phyloP scores from a whole-genome alignment of 2,329 filamentous ascomycete species.

The Neocatenulostroma microsporum region DNA sequence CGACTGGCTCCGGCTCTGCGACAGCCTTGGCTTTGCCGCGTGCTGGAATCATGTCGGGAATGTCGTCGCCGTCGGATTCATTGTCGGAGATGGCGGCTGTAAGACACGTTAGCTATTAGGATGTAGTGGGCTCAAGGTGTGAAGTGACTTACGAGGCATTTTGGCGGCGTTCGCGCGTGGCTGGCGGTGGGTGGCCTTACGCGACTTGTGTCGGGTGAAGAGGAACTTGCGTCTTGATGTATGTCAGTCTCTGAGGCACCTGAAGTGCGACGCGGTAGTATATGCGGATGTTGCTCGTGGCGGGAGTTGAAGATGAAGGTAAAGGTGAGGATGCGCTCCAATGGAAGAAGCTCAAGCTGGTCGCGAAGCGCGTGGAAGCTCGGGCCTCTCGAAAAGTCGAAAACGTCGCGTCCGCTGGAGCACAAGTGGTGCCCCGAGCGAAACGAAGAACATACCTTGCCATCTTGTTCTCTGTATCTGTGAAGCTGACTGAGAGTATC shows the following conservation, averaged over 20 bases:
- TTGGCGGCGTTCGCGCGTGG: slow-evolving; percentile 6
- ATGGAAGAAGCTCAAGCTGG: too few relatives aligned
- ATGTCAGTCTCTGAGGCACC: too few relatives aligned
- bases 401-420: too few relatives aligned
- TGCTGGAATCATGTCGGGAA: slow-evolving; percentile 16
- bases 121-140: background rate
- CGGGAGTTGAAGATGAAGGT: background rate
- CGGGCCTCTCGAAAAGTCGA: too few relatives aligned
- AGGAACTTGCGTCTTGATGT: too few relatives aligned
- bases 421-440: too few relatives aligned
- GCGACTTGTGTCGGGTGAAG: too few relatives aligned
- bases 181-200: too few relatives aligned
- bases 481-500: too few relatives aligned
- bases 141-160: slow-evolving; percentile 25
- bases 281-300: too few relatives aligned
- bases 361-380: background rate
- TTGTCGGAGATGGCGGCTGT: slow-evolving; percentile 35
- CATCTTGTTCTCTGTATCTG: too few relatives aligned
- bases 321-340: background rate
- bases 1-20: slow-evolving; percentile 22
- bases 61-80: slow-evolving; percentile 27
- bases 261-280: background rate
- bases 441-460: too few relatives aligned
- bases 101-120: slow-evolving; percentile 1
- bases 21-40: slow-evolving; percentile 16